These are phyloP conservation scores for Lactifluus echinatus DNA, from an alignment of 768 basidiomycete genomes.

Conservation along the genomic window DNA sequence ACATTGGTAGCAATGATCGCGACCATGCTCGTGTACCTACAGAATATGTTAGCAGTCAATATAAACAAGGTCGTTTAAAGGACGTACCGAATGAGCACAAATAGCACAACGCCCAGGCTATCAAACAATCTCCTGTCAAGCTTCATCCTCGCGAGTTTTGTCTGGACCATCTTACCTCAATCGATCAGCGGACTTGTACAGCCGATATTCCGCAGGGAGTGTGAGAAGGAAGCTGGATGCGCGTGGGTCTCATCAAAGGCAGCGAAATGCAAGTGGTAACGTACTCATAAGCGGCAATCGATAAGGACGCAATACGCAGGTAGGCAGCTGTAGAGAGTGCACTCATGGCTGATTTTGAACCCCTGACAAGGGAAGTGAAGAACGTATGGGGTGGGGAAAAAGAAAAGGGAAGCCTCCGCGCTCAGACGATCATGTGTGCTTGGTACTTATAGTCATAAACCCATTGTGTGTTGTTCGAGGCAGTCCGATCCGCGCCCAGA, in stretches of 20 bases:
- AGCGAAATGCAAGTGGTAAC: neutral
- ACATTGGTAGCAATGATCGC: slow-evolving; percentile 45
- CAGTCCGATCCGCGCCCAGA: too few relatives aligned
- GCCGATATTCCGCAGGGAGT: slow-evolving; percentile 15
- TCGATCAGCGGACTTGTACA: slow-evolving; percentile 6
- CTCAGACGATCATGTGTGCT: neutral
- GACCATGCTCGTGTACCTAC: slow-evolving; percentile 38
- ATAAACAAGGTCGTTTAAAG: neutral
- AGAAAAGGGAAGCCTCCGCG: neutral
- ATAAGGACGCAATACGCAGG: slow-evolving; percentile 12
- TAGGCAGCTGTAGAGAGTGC: slow-evolving; percentile 3
- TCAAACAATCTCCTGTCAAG: neutral
- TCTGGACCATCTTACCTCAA: neutral
- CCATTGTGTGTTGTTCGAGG: too few relatives aligned
- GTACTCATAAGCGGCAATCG: slow-evolving; percentile 19
- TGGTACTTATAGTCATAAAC: too few relatives aligned
- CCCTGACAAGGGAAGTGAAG: too few relatives aligned
- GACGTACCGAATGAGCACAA: slow-evolving; percentile 14
- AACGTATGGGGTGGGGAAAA: neutral
- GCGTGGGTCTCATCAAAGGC: neutral
- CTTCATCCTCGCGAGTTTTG: neutral
- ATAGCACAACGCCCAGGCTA: slow-evolving; percentile 14
- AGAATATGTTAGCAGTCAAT: neutral
- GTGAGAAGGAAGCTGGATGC: slow-evolving; percentile 13
- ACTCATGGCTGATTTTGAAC: neutral